Base-by-base conservation (phyloP, 2,329 filamentous ascomycete genomes). In the Xylariaceae sp. region DNA sequence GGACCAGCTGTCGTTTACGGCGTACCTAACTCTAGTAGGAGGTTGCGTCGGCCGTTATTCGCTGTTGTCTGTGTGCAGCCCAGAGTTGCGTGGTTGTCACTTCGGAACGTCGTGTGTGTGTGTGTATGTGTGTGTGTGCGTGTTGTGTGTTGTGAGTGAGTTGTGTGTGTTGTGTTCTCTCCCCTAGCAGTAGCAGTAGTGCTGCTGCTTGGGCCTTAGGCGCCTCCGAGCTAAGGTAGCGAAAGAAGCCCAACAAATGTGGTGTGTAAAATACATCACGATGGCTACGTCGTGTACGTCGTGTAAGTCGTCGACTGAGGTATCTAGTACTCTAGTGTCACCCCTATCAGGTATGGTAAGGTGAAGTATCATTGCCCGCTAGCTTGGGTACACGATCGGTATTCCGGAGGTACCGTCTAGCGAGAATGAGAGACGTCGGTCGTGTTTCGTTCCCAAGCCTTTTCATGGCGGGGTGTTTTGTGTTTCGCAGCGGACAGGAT, bases 391-490 rank as follows among this genome's bases (percentile, higher is more conserved):
- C 23, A 30, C 23, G 23, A 30, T 5, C 23, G 23, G 23, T 30
- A 30, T 30, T 30, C 23, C 23, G 4, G 4, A 4, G 23, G 23
- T 30, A 30, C 23, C 23, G 23, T 30, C 23, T 30, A 30, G 23
- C 23, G 23, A 30, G 23, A 42, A 42, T 9, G 37, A 13, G 13
- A 42, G 37, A 13, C 9, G 37, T 42, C 37, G 37, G 37, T 42
- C 13, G 9, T 13, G 37, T 42, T 42, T 42, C 13, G 37, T 42
- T 42, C 37, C 13, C 37, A 50, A n/a, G 51, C 55, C 34, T 34
- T 62, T 60, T 53, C 55, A 67, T 69, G 68, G 68, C 67, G 68
- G 68, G 68, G 68, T 65, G 62, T 66, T 68, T 66, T 65, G 64
- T 66, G 65, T 67, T 61, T 69, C 58, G 64, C 35, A 55, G 61